Percentiles rank a stretch among this genome's conserved stretches.
phyloP scores from a whole-genome alignment of 768 basidiomycete genomes.

The Termitomyces sp. region DNA sequence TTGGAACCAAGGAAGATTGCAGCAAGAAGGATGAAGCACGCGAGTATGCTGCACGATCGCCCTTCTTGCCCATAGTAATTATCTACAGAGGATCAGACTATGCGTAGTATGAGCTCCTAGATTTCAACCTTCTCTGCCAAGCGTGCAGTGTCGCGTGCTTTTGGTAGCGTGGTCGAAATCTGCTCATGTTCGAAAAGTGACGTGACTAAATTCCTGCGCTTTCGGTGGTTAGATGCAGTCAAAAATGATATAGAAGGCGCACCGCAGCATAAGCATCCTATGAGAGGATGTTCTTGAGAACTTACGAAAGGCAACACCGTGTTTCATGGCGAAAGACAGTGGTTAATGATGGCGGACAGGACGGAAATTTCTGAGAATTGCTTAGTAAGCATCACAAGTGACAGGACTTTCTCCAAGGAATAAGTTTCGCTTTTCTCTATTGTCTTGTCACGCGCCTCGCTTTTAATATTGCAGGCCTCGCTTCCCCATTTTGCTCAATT shows the following conservation, averaged over 20 bases:
- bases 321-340: constrained; percentile 60
- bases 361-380: constrained; percentile 7
- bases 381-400: constrained; percentile 10
- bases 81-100: constrained; percentile 42
- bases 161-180: constrained; percentile 92
- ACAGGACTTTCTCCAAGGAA: neutral
- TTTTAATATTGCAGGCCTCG: neutral
- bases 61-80: constrained; percentile 90
- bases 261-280: constrained; percentile 91
- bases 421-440: neutral
- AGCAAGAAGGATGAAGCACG: constrained; percentile 79
- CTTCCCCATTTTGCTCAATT: neutral
- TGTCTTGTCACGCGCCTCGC: neutral
- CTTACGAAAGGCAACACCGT: constrained; percentile 90
- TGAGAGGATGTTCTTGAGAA: constrained; percentile 90
- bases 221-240: constrained; percentile 7
- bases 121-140: constrained; percentile 81
- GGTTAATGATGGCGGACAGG: neutral
- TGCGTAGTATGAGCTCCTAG: neutral
- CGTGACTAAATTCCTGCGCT: constrained; percentile 81
- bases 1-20: constrained; percentile 65
- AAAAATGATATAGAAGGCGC: neutral
- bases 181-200: constrained; percentile 93
- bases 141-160: constrained; percentile 87
- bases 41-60: constrained; percentile 60